These are phyloP conservation scores for Monilinia vaccinii-corymbosi DNA, from an alignment of 2,329 filamentous ascomycete genomes.

Conservation along the genomic window DNA sequence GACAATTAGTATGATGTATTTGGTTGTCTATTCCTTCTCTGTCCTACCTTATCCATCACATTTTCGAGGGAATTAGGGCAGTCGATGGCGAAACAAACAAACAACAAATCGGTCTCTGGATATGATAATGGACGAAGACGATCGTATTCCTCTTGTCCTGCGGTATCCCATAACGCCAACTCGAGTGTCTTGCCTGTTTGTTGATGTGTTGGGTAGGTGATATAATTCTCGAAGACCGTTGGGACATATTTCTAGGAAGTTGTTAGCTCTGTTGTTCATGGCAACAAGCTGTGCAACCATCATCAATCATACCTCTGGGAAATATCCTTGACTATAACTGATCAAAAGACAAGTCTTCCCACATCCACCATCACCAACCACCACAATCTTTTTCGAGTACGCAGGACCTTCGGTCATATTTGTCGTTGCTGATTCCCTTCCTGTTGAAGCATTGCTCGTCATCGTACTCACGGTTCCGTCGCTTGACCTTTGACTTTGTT, in stretches of 20 bases:
- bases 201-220: constrained; percentile 87
- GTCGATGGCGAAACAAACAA: constrained; percentile 98
- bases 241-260: constrained; percentile 87
- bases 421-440: constrained; percentile 69
- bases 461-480: constrained; percentile 85
- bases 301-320: constrained; percentile 80
- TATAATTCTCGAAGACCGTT: constrained; percentile 99
- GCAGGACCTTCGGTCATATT: constrained; percentile 82
- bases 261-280: not conserved
- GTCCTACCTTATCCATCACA: constrained; percentile 88
- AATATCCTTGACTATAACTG: constrained; percentile 97
- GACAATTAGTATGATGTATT: constrained; percentile 4
- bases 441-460: constrained; percentile 62
- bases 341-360: constrained; percentile 98
- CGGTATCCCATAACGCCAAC: constrained; percentile 95
- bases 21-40: not conserved
- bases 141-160: constrained; percentile 98
- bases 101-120: constrained; percentile 93
- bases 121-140: constrained; percentile 91
- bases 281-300: constrained; percentile 18
- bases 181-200: constrained; percentile 89
- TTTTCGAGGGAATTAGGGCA: constrained; percentile 98
- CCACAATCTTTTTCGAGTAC: constrained; percentile 98
- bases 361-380: constrained; percentile 95
- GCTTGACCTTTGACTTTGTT: constrained; percentile 50